Percentiles rank a stretch among this genome's conserved stretches.
Evolutionary conservation across 192 early-diverging fungal genomes (phyloP).

Genomic region (Backusella tarrabulga): DNA sequence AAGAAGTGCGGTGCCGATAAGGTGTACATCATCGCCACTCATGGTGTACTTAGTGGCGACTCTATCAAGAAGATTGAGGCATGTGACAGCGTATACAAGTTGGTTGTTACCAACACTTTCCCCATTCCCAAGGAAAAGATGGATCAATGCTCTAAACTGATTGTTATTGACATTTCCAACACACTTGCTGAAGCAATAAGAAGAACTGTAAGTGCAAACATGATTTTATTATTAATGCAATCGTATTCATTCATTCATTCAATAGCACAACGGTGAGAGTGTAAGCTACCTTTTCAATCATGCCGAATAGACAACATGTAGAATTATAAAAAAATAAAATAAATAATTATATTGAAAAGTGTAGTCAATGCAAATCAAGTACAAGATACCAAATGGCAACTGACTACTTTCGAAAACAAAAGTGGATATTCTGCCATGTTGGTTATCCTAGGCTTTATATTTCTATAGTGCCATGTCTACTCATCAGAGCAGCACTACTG

Average conservation of each 20-base stretch:
- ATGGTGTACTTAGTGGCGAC: constrained; percentile 91
- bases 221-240: neutral
- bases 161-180: constrained; percentile 83
- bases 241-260: neutral
- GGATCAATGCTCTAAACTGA: constrained; percentile 69
- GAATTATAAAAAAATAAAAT: neutral
- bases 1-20: constrained; percentile 74
- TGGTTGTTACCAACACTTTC: constrained; percentile 92
- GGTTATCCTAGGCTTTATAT: too few species aligned
- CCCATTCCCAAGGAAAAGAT: constrained; percentile 76
- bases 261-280: constrained; percentile 40
- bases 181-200: constrained; percentile 94
- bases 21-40: constrained; percentile 92
- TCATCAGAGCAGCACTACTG: too few species aligned
- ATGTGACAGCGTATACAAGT: constrained; percentile 37
- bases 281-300: constrained; percentile 35
- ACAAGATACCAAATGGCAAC: too few species aligned
- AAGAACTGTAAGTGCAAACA: constrained; percentile 40
- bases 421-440: too few species aligned
- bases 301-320: constrained; percentile 17
- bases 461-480: too few species aligned
- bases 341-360: neutral
- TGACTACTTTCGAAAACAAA: too few species aligned
- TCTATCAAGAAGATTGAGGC: constrained; percentile 81
- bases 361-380: too few species aligned